Percentiles rank a stretch among this genome's conserved stretches.
Evolutionary conservation across 2,329 filamentous ascomycete species (phyloP).

Genomic region (Hypoxylon sp.): DNA sequence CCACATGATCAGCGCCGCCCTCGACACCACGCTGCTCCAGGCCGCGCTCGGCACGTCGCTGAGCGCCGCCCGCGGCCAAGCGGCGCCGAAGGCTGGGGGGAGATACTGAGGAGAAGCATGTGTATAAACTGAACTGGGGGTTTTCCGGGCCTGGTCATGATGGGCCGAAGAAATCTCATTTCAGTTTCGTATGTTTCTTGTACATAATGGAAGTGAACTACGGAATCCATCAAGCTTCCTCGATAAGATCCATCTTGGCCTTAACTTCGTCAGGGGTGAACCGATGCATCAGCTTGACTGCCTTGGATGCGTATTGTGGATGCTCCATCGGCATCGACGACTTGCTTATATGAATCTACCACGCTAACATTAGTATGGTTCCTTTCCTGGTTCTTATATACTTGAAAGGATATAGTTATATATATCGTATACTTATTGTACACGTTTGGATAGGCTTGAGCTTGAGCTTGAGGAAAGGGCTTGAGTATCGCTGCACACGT

Average conservation of each 20-base stretch:
- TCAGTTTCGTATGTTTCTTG: not conserved
- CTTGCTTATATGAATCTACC: constrained; percentile 70
- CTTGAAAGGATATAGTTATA: too few species aligned
- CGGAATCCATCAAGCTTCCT: constrained; percentile 35
- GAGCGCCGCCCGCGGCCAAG: constrained; percentile 54
- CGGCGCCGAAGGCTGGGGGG: constrained; percentile 48
- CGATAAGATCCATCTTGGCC: constrained; percentile 70
- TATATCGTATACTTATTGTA: too few species aligned
- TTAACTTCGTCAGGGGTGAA: constrained; percentile 73
- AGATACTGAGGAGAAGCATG: constrained; percentile 50
- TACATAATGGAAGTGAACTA: not conserved
- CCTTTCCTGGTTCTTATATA: not conserved
- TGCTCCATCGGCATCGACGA: constrained; percentile 58
- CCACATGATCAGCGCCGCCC: constrained; percentile 67
- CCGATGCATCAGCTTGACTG: constrained; percentile 79
- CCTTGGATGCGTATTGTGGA: constrained; percentile 63
- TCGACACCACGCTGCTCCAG: constrained; percentile 62
- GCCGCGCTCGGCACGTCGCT: constrained; percentile 56
- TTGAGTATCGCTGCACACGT: constrained; percentile 41
- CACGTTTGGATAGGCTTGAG: too few species aligned
- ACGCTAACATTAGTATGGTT: not conserved
- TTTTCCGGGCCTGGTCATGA: not conserved
- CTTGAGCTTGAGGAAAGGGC: too few species aligned
- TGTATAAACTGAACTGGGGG: constrained; percentile 13
- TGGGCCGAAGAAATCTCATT: not conserved